Percentiles rank a stretch among this genome's conserved stretches.
phyloP scores from a whole-genome alignment of 2,329 filamentous ascomycete species.

The Hypoxylon sp. region DNA sequence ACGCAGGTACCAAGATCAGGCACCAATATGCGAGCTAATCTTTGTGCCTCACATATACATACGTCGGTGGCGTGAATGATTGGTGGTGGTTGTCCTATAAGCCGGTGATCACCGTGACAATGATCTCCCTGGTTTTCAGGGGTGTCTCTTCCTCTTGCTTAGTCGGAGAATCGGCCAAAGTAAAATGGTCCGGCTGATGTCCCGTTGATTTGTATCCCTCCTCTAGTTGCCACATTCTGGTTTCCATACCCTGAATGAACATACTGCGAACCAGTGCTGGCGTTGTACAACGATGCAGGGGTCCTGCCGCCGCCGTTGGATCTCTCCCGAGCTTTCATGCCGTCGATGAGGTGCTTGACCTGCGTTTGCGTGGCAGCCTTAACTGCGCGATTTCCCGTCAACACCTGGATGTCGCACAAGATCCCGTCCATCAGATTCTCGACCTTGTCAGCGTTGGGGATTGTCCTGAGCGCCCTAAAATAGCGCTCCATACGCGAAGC shows the following conservation, averaged over 20 bases:
- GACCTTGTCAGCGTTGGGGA: conserved; percentile 47
- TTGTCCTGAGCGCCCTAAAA: conserved; percentile 40
- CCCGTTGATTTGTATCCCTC: conserved; percentile 22
- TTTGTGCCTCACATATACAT: too few relatives aligned
- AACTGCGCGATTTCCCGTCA: conserved; percentile 34
- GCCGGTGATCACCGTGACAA: too few relatives aligned
- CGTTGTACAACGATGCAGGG: conserved; percentile 1
- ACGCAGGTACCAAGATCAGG: too few relatives aligned
- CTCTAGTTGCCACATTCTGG: conserved; percentile 7
- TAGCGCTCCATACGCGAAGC: conserved; percentile 44
- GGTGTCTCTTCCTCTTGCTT: neutral
- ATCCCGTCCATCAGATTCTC: conserved; percentile 52
- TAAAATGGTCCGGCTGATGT: conserved; percentile 15
- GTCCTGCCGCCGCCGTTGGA: neutral
- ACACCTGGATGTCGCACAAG: conserved; percentile 49
- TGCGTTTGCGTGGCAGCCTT: conserved; percentile 31
- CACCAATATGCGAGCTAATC: too few relatives aligned
- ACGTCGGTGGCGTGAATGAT: too few relatives aligned
- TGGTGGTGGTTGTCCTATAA: too few relatives aligned
- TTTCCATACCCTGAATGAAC: conserved; percentile 8
- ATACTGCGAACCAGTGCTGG: conserved; percentile 1
- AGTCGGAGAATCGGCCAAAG: neutral
- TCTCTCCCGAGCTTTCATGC: neutral
- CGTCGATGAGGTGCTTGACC: conserved; percentile 8
- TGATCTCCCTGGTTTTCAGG: neutral